Evolutionary conservation across 768 basidiomycete genomes (phyloP).

Genomic region (Suillus americanus): DNA sequence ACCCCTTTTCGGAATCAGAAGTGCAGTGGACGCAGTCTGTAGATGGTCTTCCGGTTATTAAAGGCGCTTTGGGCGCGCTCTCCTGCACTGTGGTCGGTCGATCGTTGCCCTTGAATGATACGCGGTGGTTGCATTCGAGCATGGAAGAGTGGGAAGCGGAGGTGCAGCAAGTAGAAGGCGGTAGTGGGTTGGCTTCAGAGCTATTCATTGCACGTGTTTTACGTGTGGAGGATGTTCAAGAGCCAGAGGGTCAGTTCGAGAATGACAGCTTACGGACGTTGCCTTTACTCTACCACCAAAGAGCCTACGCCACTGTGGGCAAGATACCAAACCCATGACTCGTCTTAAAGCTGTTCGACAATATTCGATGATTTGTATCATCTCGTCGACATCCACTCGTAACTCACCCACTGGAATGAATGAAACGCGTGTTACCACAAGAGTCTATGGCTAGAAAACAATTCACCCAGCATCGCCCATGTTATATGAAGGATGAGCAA

Average conservation of each 20-base stretch:
- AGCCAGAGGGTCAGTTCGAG: slow-evolving; percentile 20
- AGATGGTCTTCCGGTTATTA: slow-evolving; percentile 61
- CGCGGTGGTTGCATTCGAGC: slow-evolving; percentile 37
- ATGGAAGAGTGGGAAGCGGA: slow-evolving; percentile 14
- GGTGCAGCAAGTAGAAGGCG: slow-evolving; percentile 22
- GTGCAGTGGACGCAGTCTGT: slow-evolving; percentile 40
- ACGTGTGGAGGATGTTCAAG: slow-evolving; percentile 49
- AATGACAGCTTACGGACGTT: slow-evolving; percentile 31
- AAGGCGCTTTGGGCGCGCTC: slow-evolving; percentile 65
- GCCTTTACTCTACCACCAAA: slow-evolving; percentile 66
- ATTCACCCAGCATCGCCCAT: not conserved
- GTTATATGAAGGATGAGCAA: not conserved
- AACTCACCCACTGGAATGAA: not conserved
- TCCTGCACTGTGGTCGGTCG: slow-evolving; percentile 65
- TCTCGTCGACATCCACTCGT: not conserved
- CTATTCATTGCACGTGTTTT: slow-evolving; percentile 82
- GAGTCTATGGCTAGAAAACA: not conserved
- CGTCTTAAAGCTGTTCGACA: not conserved
- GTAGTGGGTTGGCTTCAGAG: slow-evolving; percentile 52
- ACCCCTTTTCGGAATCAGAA: slow-evolving; percentile 48
- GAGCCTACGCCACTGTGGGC: slow-evolving; percentile 53
- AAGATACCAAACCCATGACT: slow-evolving; percentile 20
- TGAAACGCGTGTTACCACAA: not conserved
- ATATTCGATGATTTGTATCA: not conserved
- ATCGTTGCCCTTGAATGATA: slow-evolving; percentile 61